These are phyloP conservation scores for Crithidia thermophila DNA, from an alignment of 208 protist genomes.

Conservation along the genomic window DNA sequence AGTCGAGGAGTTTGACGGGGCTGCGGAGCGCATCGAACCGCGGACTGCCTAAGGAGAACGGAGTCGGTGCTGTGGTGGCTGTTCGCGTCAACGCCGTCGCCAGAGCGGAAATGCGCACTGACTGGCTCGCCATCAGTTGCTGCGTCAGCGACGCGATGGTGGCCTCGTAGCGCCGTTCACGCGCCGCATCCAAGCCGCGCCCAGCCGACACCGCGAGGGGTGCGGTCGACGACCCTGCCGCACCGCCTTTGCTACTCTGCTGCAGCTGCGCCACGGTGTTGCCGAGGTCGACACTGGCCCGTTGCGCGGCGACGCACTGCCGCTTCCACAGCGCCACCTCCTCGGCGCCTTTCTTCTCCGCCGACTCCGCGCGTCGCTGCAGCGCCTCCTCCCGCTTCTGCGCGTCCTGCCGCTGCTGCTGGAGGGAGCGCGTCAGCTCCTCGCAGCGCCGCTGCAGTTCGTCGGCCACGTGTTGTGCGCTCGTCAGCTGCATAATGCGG, in stretches of 20 bases:
- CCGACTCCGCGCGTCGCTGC: background rate
- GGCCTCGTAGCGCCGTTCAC: slow-evolving; percentile 11
- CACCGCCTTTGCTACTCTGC: background rate
- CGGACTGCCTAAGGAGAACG: too few species aligned
- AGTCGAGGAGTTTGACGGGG: slow-evolving; percentile 37
- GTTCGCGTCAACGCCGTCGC: background rate
- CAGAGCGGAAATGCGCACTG: slow-evolving; percentile 1
- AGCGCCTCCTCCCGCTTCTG: slow-evolving; percentile 3
- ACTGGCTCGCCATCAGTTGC: slow-evolving; percentile 12
- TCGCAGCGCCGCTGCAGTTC: slow-evolving; percentile 32
- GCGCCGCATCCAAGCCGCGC: background rate
- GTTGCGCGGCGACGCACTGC: slow-evolving; percentile 16
- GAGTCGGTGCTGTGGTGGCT: too few species aligned
- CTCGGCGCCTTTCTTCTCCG: slow-evolving; percentile 1
- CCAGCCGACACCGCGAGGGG: background rate
- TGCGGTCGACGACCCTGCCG: background rate
- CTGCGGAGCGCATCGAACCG: too few species aligned
- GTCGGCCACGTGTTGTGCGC: slow-evolving; percentile 23
- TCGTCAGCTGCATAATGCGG: slow-evolving; percentile 22
- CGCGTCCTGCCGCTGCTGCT: slow-evolving; percentile 3
- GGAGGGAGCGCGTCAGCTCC: slow-evolving; percentile 10
- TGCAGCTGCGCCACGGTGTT: slow-evolving; percentile 4
- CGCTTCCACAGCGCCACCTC: slow-evolving; percentile 13
- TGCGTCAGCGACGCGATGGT: slow-evolving; percentile 14
- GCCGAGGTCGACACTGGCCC: background rate